Evolutionary conservation across 306 rosid genomes (phyloP), one percentile per base, ranked within the genome.

Genomic region (Casuarina cunninghamiana): DNA sequence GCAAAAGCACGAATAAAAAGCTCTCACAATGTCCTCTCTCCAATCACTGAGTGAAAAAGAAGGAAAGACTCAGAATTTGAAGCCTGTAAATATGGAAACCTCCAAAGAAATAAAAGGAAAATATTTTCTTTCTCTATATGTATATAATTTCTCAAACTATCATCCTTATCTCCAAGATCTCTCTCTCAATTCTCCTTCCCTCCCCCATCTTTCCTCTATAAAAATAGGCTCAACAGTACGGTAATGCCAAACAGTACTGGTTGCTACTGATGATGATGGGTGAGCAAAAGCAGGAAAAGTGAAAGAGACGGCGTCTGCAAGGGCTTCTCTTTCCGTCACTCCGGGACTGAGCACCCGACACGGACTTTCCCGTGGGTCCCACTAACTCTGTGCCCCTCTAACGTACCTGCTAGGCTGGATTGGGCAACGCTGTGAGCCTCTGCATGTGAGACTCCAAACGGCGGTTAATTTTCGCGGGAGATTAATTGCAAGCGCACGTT

Each of bases 261-360:
- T 62, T 67, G 53, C 4, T 49, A 50, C 66, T 32, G 68, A 57
- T 38, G 51, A 69, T 70, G 32, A 71, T 80, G 84, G 80, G 50
- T 11, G 32, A 42, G 75, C 69, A 72, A 88, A 85, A 80, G 86
- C 32, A 55, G 73, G 78, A 84, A 86, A 84, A 78, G 82, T 76
- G 76, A 83, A 88, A 88, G 88, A 26, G 79, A 91, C 96, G 94
- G 80, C 97, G 96, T 93, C 84, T 88, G 88, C 70, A 80, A 83
- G 50, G 77, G 51, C 44, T 17, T 82, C 86, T 75, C 84, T 87
- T 85, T 87, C 88, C 89, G 89, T 83, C 44, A 86, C 76, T 51
- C 71, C 75, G 53, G 71, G 78, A 85, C 74, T 70, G 35, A 44
- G 76, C 85, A 75, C 84, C 90, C 91, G 97, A 89, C 98, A 89